Evolutionary conservation across 345 rosid genomes (phyloP).

Genomic region (Eucalyptus tenuipes): DNA sequence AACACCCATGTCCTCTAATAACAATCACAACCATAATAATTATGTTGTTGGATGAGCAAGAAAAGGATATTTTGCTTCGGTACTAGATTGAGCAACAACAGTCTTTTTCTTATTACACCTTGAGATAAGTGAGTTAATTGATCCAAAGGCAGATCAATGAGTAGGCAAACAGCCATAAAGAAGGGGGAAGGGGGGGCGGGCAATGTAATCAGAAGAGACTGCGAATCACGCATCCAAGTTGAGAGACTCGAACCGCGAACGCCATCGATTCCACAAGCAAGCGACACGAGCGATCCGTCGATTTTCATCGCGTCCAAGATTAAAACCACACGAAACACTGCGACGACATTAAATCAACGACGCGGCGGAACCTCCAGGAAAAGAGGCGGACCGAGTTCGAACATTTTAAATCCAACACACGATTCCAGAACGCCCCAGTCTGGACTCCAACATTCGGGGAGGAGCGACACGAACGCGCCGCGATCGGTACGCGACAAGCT

Average conservation of each 20-base stretch:
- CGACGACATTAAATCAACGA: background rate
- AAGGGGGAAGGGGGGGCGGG: no score
- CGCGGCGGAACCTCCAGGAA: background rate
- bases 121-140: no score
- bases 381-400: background rate
- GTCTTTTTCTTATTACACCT: fast-evolving
- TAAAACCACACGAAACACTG: background rate
- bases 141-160: background rate
- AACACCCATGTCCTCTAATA: no score
- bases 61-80: fast-evolving
- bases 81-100: no score
- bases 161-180: no score
- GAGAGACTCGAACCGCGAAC: background rate
- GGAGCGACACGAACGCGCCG: background rate
- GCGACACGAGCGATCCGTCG: background rate
- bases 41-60: no score
- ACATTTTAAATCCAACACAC: background rate
- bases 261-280: background rate
- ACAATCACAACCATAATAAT: no score
- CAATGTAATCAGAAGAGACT: background rate
- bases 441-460: background rate
- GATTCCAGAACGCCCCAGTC: background rate
- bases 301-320: background rate
- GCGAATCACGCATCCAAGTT: background rate
- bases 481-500: background rate